A percentile compares a stretch with the other conserved stretches of the same genome.
These are phyloP conservation scores for Lippia alba DNA, from an alignment of 305 asterid species.

Conservation along the genomic window DNA sequence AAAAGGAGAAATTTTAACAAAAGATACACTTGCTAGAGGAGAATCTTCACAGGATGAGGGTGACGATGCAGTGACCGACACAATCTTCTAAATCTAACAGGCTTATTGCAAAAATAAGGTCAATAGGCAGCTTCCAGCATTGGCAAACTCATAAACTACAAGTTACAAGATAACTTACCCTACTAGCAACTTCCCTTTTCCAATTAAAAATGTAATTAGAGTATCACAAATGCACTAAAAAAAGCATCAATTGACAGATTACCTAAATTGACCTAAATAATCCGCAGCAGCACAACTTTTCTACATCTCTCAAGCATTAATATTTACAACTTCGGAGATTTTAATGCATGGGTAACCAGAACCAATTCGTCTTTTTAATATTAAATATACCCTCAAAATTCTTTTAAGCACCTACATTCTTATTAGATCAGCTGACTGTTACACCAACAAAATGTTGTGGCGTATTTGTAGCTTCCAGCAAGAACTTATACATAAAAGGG, in stretches of 20 bases:
- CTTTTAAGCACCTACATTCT: background rate
- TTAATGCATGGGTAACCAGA: background rate
- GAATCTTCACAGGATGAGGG: too few relatives aligned
- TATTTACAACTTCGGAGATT: background rate
- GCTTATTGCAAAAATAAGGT: constrained; percentile 1
- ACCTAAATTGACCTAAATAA: constrained; percentile 4
- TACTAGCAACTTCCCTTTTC: background rate
- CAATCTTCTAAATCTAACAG: constrained; percentile 4
- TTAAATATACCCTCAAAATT: background rate
- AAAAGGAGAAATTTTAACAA: background rate
- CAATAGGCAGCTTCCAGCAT: background rate
- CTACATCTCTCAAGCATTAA: background rate
- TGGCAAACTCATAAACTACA: constrained; percentile 13
- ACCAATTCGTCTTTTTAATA: background rate
- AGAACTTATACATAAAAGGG: background rate
- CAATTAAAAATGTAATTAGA: background rate
- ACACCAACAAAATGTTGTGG: background rate
- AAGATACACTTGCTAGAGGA: too few relatives aligned
- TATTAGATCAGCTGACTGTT: background rate
- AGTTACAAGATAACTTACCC: constrained; percentile 7
- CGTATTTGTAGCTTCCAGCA: background rate
- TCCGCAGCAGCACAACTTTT: background rate
- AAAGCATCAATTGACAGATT: constrained; percentile 5
- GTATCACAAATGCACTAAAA: background rate
- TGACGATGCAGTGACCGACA: background rate